Base-by-base conservation (phyloP, 2,329 filamentous ascomycete species). In the Clarireedia monteithiana region DNA sequence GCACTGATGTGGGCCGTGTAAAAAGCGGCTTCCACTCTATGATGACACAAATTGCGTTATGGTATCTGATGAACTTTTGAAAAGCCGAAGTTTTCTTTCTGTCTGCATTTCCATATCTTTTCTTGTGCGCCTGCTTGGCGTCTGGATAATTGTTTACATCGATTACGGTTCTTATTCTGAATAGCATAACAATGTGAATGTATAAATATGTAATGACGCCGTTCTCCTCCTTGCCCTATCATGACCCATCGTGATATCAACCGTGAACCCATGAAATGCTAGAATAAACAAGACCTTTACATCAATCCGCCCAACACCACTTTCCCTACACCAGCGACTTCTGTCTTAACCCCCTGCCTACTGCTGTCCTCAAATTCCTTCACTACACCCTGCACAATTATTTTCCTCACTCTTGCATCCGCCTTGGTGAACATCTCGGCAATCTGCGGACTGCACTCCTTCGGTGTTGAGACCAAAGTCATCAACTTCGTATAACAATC, bases 311-410 rank as follows among this genome's bases (percentile, higher is more conserved):
- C 90, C 1, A 97, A 73, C 2, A 97, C 91, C 30, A 96, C 86
- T 70, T 90, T 94, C 50, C 90, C 89, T 40, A 99, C 83, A 36
- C 88, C 91, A 1, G 85, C 85, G 48, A 97, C 78, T 73, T 99
- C 94, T 12, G 81, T 81, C 73, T 87, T 92, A 30, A 89, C 82
- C 9, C 87, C 85, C 46, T 76, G 77, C 47, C 92, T 77, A 69
- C 88, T 94, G 20, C 83, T 82, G 57, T 96, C 92, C 70, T 97
- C 94, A 70, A 97, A 96, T 68, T 99, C 94, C 63, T 91, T 85
- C 48, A 96, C 86, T 1, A 95, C 83, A 5, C 88, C 88, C 48
- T 89, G 85, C 1, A 99, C 81, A 59, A 99, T 86, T 50, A 96
- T 84, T 74, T 96, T 97, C 59, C 91, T 79, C 46, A 99, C 80